These are phyloP conservation scores for Neurospora sp. DNA, from an alignment of 495 filamentous ascomycete genomes.

Conservation along the genomic window DNA sequence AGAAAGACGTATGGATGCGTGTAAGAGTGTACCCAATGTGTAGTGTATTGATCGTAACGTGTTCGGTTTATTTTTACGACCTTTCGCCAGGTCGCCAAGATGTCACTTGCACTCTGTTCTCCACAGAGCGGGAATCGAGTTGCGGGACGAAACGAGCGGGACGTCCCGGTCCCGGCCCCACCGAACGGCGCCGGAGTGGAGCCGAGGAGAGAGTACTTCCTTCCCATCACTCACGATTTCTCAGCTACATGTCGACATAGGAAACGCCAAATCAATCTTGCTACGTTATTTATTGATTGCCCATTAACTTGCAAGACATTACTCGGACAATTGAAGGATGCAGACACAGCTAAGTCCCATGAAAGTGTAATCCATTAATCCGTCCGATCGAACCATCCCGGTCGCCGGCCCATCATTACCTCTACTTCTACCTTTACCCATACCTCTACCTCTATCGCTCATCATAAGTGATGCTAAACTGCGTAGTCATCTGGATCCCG, in stretches of 20 bases:
- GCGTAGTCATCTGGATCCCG: constrained; percentile 3
- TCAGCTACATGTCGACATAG: not conserved
- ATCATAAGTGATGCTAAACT: constrained; percentile 4
- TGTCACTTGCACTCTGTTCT: not conserved
- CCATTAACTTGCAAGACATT: not conserved
- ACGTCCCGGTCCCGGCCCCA: not conserved
- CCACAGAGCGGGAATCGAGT: not conserved
- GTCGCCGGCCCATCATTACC: not conserved
- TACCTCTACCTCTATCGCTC: not conserved
- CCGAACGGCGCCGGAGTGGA: not conserved
- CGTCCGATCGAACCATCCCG: not conserved
- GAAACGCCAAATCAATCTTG: not conserved
- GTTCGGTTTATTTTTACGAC: no score
- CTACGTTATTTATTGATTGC: not conserved
- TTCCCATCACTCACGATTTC: not conserved
- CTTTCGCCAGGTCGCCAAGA: no score
- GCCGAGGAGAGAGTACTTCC: not conserved
- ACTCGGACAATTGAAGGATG: not conserved
- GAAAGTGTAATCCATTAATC: not conserved
- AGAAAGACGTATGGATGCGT: no score
- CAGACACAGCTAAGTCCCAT: not conserved
- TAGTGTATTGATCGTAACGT: no score
- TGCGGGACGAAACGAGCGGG: not conserved
- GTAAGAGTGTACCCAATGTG: no score
- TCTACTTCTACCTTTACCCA: not conserved